phyloP scores from a whole-genome alignment of 2,329 filamentous ascomycete genomes.

The Epichloe hybrida region DNA sequence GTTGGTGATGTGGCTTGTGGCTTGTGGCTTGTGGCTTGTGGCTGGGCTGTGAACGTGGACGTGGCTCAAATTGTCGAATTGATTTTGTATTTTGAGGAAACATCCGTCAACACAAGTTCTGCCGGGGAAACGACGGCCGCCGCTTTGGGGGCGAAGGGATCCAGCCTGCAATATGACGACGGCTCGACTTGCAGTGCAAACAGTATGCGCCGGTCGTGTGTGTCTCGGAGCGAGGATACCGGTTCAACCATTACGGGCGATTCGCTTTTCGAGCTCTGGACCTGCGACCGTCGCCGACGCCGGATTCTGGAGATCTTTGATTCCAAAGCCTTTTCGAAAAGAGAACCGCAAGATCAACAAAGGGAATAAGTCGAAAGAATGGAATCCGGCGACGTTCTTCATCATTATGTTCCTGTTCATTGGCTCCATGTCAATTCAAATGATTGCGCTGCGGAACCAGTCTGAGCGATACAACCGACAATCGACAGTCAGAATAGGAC shows the following conservation, averaged over 20 bases:
- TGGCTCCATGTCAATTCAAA: constrained; percentile 90
- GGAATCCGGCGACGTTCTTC: constrained; percentile 74
- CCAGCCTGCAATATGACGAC: constrained; percentile 6
- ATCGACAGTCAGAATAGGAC: constrained; percentile 63
- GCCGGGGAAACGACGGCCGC: neutral
- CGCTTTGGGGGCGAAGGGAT: too few species aligned
- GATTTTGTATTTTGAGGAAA: too few species aligned
- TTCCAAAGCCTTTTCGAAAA: constrained; percentile 52
- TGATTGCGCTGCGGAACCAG: constrained; percentile 68
- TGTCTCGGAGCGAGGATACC: neutral
- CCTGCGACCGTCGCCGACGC: constrained; percentile 39
- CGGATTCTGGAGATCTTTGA: constrained; percentile 55
- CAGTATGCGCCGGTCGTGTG: neutral
- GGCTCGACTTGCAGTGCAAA: neutral
- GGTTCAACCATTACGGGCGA: neutral
- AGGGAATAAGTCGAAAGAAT: constrained; percentile 41
- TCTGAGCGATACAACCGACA: constrained; percentile 58
- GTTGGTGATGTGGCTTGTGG: neutral
- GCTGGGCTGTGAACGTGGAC: too few species aligned
- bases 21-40: too few species aligned
- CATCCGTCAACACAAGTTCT: neutral
- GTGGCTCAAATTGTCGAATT: neutral
- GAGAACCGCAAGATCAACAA: constrained; percentile 24
- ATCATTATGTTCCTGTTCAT: constrained; percentile 75
- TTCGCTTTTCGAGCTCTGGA: constrained; percentile 22